A percentile compares a stretch with the other conserved stretches of the same genome.
These are phyloP conservation scores for Quercus lobata DNA, from an alignment of 331 rosid genomes.

Conservation along the genomic window DNA sequence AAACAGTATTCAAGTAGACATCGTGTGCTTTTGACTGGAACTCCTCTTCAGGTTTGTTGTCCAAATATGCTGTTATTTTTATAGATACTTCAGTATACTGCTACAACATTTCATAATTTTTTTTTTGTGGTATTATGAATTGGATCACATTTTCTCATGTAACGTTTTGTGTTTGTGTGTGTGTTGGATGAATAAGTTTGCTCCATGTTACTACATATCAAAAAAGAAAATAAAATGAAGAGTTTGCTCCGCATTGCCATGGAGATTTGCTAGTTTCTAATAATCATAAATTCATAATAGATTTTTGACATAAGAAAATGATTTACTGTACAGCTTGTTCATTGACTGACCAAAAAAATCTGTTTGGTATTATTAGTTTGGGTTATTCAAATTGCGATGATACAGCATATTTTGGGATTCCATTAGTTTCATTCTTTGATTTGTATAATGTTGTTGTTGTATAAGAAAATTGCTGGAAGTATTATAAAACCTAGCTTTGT, in stretches of 20 bases:
- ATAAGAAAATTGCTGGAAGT: background rate
- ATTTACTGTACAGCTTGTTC: background rate
- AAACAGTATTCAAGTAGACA: conserved; percentile 78
- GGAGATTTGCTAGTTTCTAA: background rate
- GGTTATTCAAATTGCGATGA: background rate
- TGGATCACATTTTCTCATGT: background rate
- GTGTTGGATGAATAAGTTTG: background rate
- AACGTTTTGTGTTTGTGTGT: background rate
- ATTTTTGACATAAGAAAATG: background rate
- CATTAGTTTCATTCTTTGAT: background rate
- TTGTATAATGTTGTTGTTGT: background rate
- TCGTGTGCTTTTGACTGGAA: conserved; percentile 95
- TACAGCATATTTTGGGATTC: background rate
- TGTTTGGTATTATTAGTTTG: background rate
- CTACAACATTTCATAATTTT: background rate
- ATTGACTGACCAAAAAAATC: background rate
- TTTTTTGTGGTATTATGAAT: background rate
- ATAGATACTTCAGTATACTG: background rate
- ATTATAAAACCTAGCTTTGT: background rate
- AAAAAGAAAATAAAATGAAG: too few species aligned
- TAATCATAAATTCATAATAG: background rate
- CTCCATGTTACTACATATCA: too few species aligned
- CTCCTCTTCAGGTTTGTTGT: conserved; percentile 93
- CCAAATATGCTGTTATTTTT: conserved; percentile 9
- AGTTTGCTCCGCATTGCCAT: background rate